Conservation (phyloP, 345 rosid genomes). For the Gossypium turneri region DNA sequence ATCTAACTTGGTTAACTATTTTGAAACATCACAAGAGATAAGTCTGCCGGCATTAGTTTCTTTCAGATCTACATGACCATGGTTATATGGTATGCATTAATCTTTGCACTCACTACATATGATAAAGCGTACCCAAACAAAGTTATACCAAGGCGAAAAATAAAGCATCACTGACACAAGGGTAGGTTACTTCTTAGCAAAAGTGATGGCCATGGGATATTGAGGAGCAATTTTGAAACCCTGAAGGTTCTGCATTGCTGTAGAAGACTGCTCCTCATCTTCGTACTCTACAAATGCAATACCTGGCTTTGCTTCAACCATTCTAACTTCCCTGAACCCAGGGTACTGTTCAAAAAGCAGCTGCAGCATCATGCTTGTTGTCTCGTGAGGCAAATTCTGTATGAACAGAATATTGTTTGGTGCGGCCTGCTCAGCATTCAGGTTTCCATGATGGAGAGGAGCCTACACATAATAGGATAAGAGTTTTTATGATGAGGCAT, state of each 20-base stretch:
- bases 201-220: slow-evolving; percentile 75
- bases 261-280: slow-evolving; percentile 75
- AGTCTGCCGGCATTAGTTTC: neutral
- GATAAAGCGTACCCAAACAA: neutral
- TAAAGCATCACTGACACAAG: neutral
- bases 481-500: neutral
- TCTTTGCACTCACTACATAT: neutral
- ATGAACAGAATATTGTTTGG: slow-evolving; percentile 85
- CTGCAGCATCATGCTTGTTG: slow-evolving; percentile 83
- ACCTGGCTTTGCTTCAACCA: slow-evolving; percentile 90
- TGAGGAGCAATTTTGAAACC: slow-evolving; percentile 86
- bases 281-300: slow-evolving; percentile 91
- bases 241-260: slow-evolving; percentile 90
- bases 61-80: neutral
- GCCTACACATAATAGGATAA: slow-evolving; percentile 35
- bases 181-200: slow-evolving; percentile 70
- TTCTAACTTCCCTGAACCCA: slow-evolving; percentile 89
- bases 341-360: slow-evolving; percentile 73
- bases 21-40: neutral
- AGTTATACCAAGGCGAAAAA: neutral
- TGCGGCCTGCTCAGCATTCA: slow-evolving; percentile 50
- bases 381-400: slow-evolving; percentile 85
- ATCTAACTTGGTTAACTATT: neutral
- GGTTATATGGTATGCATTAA: neutral
- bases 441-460: slow-evolving; percentile 43